These are phyloP conservation scores for Poa annua DNA, from an alignment of 176 grass and related monocot species.

Conservation along the genomic window DNA sequence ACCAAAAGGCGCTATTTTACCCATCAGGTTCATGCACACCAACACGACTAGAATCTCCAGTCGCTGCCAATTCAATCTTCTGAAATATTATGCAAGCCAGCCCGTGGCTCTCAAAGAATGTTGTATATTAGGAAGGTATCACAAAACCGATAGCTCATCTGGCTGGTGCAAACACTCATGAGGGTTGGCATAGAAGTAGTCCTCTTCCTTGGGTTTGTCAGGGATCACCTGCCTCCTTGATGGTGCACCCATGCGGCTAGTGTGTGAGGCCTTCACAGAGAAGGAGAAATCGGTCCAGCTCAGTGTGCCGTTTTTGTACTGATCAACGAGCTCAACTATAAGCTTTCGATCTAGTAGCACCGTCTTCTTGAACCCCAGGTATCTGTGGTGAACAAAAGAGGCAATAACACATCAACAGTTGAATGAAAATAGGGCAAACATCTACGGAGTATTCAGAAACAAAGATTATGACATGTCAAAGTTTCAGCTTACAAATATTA, in stretches of 20 bases:
- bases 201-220: slow-evolving; percentile 90
- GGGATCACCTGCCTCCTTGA: slow-evolving; percentile 72
- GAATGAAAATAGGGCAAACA: neutral
- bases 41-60: slow-evolving; percentile 28
- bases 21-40: slow-evolving; percentile 6
- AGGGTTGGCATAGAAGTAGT: slow-evolving; percentile 91
- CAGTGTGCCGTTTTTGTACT: slow-evolving; percentile 64
- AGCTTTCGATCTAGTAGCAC: slow-evolving; percentile 77
- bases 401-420: neutral
- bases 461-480: neutral
- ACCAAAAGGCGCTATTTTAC: neutral
- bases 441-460: neutral
- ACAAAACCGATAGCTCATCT: slow-evolving; percentile 47
- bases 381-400: slow-evolving; percentile 53
- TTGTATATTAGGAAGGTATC: slow-evolving; percentile 26
- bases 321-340: slow-evolving; percentile 74
- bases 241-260: slow-evolving; percentile 68
- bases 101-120: slow-evolving; percentile 44
- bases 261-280: slow-evolving; percentile 66
- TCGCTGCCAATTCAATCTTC: slow-evolving; percentile 47
- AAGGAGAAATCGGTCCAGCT: slow-evolving; percentile 80
- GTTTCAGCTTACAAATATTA: slow-evolving; percentile 24
- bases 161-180: slow-evolving; percentile 78
- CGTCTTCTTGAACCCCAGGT: slow-evolving; percentile 85
- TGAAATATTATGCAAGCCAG: neutral